Evolutionary conservation across 177 flowering plant species (phyloP).

Genomic region (Vitis hybrid): DNA sequence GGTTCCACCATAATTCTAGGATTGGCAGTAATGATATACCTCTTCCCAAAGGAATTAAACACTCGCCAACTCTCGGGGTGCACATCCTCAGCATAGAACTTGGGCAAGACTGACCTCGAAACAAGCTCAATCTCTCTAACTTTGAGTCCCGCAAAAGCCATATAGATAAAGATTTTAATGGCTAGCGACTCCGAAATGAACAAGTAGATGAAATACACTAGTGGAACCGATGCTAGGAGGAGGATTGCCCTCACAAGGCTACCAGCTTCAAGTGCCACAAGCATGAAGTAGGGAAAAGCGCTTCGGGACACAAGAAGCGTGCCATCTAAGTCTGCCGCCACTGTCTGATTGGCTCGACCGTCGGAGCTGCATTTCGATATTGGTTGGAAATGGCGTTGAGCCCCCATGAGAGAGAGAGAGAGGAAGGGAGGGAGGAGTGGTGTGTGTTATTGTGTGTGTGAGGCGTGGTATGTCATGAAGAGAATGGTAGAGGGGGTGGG

Average conservation of each 20-base stretch:
- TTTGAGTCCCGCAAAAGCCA: constrained; percentile 60
- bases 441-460: background rate
- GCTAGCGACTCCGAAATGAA: constrained; percentile 60
- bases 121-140: constrained; percentile 61
- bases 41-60: constrained; percentile 65
- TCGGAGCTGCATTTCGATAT: constrained; percentile 45
- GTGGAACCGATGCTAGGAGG: constrained; percentile 53
- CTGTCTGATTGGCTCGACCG: constrained; percentile 52
- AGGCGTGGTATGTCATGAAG: background rate
- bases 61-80: constrained; percentile 69
- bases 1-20: constrained; percentile 88
- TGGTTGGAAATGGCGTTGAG: constrained; percentile 42
- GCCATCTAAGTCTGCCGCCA: constrained; percentile 83
- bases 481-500: constrained; percentile 1
- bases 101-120: constrained; percentile 67
- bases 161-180: constrained; percentile 46
- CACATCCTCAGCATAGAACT: constrained; percentile 76
- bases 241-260: constrained; percentile 55
- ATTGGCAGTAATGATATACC: constrained; percentile 60
- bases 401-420: constrained; percentile 10
- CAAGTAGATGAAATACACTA: constrained; percentile 49
- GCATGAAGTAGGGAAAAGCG: constrained; percentile 82
- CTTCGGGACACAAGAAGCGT: constrained; percentile 67
- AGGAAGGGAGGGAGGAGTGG: background rate
- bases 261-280: constrained; percentile 83